A percentile compares a stretch with the other conserved stretches of the same genome.
Evolutionary conservation across 2,329 filamentous ascomycete genomes (phyloP).

Genomic region (Beauveria rudraprayagi): DNA sequence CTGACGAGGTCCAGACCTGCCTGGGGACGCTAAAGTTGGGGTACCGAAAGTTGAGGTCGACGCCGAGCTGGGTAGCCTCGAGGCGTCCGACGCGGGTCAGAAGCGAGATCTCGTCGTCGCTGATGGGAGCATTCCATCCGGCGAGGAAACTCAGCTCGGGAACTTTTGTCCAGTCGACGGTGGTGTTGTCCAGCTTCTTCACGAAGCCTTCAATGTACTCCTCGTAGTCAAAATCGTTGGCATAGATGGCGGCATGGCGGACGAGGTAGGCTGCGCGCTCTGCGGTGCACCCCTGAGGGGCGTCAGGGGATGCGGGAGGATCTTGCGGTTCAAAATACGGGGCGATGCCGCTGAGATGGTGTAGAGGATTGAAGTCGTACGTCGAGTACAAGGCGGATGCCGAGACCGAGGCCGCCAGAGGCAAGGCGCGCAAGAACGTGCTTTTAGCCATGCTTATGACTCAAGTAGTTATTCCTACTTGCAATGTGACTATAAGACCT

Average conservation of each 20-base stretch:
- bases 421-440: not conserved
- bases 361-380: constrained; percentile 44
- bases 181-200: constrained; percentile 50
- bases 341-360: constrained; percentile 47
- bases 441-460: not conserved
- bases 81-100: constrained; percentile 53
- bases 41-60: constrained; percentile 51
- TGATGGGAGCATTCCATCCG: constrained; percentile 49
- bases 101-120: constrained; percentile 48
- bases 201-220: constrained; percentile 49
- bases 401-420: constrained; percentile 11
- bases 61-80: constrained; percentile 51
- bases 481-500: not conserved
- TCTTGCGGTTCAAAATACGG: constrained; percentile 50
- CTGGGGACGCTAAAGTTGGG: constrained; percentile 42
- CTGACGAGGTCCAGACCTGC: constrained; percentile 54
- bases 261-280: constrained; percentile 46
- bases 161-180: constrained; percentile 48
- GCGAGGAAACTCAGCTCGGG: constrained; percentile 48
- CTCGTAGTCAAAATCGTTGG: constrained; percentile 52
- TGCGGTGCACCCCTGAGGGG: constrained; percentile 42
- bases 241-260: constrained; percentile 53
- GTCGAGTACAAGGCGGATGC: constrained; percentile 32
- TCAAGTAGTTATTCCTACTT: not conserved
- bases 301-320: constrained; percentile 32